Evolutionary conservation across 192 early-diverging fungal genomes (phyloP).

Genomic region (Coemansia furcata): DNA sequence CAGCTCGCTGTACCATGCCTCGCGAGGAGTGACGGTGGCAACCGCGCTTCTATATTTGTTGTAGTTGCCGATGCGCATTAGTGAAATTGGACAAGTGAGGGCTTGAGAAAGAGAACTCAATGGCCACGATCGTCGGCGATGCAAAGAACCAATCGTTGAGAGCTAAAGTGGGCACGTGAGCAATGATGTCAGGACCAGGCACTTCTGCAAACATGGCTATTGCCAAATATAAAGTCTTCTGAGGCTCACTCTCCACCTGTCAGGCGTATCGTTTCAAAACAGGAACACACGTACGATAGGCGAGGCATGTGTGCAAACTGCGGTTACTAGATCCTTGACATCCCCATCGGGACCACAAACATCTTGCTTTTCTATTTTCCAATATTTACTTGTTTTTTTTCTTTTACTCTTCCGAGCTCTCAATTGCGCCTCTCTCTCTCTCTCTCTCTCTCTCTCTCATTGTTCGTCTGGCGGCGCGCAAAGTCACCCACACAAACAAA

Average conservation of each 20-base stretch:
- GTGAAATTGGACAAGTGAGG: neutral
- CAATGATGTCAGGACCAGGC: neutral
- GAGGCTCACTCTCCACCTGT: neutral
- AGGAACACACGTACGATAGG: neutral
- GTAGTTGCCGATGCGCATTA: slow-evolving; percentile 33
- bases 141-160: neutral
- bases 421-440: neutral
- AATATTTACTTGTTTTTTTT: neutral
- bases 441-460: neutral
- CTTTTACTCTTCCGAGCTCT: neutral
- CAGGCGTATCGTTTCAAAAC: neutral
- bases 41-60: slow-evolving; percentile 48
- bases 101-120: neutral
- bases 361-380: neutral
- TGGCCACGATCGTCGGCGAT: neutral
- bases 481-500: neutral
- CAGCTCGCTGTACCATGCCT: slow-evolving; percentile 46
- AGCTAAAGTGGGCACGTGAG: neutral
- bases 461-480: neutral
- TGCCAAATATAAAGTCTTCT: too few species aligned
- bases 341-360: neutral
- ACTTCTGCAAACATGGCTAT: neutral
- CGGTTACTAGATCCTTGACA: neutral
- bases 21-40: slow-evolving; percentile 30
- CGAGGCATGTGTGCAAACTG: neutral